Evolutionary conservation across 495 filamentous ascomycete species (phyloP).

Genomic region (Bathelium albidoporum): DNA sequence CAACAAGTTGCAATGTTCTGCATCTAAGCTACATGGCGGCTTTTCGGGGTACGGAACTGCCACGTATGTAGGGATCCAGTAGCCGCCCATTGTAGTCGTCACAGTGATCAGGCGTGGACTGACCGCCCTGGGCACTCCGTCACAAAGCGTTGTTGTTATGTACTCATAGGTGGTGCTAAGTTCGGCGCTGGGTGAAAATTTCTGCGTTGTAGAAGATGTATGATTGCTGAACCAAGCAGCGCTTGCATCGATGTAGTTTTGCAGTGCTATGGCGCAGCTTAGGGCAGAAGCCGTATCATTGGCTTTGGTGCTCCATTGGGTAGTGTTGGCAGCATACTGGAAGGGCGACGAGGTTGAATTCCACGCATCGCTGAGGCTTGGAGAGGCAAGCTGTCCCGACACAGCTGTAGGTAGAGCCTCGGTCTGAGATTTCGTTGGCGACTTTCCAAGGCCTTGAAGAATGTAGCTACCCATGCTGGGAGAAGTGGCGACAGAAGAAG

Average conservation of each 20-base stretch:
- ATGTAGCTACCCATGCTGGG: background rate
- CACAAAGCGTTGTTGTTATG: background rate
- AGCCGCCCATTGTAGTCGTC: background rate
- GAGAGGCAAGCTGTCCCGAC: background rate
- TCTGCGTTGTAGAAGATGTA: background rate
- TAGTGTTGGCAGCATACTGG: background rate
- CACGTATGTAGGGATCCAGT: background rate
- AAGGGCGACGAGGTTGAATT: background rate
- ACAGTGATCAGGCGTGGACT: background rate
- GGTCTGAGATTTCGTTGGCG: background rate
- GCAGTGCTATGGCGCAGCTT: background rate
- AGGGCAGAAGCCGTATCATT: background rate
- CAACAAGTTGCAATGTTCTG: background rate
- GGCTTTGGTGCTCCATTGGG: background rate
- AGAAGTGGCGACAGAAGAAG: background rate
- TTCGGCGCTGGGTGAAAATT: background rate
- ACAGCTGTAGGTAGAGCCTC: background rate
- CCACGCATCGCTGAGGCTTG: background rate
- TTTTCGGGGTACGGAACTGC: background rate
- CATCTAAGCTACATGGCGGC: background rate
- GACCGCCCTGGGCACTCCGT: background rate
- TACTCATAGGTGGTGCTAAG: background rate
- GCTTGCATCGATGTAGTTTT: background rate
- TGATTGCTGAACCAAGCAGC: background rate
- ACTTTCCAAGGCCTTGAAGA: background rate